Evolutionary conservation across 352 stramenopile species (phyloP), one percentile per base, ranked within the genome.

Genomic region (Aphanomyces euteiches): DNA sequence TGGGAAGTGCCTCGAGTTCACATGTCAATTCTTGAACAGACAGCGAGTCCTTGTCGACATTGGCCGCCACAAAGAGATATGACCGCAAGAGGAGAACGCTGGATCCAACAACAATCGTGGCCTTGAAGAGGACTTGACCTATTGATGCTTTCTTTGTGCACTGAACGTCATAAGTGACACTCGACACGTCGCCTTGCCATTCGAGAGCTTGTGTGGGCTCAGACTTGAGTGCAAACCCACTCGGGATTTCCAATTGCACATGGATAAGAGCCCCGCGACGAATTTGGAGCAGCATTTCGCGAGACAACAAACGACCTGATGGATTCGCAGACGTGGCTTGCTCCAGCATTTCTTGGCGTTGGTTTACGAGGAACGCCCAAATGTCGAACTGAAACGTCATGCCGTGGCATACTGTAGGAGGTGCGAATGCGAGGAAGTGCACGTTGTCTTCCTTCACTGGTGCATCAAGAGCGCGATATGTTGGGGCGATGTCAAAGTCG

Each of bases 401-500:
- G n/a, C 71, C 74, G 28, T 78, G 78, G 19, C 69, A 79, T 1
- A 93, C 79, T 28, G 76, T 83, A 1, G 84, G 78, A 6, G 86
- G 84, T 2, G 84, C 86, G 68, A 89, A 93, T 17, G 86, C 80
- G 64, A 79, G 89, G 41, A 93, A 93, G 64, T 93, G 86, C 6
- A 93, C 84, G 6, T 84, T 85, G 69, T 93, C 86, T 47, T 10
- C 1, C 15, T 40, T 10, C 1, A 28, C 28, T 28, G 28, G 28
- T 19, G 15, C 54, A 5, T 61, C 19, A 17, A n/a, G 5, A 3
- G 54, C 43, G 15, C 54, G 54, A 41, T 40, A 61, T 7, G 40
- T 54, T 5, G 37, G 47, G 13, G 47, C 8, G 3, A n/a, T 1
- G 10, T 60, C 47, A 63, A 63, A 37, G 64, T 39, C 19, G 15